Evolutionary conservation across 2,329 filamentous ascomycete species (phyloP).

Genomic region (Colletotrichum siamense): DNA sequence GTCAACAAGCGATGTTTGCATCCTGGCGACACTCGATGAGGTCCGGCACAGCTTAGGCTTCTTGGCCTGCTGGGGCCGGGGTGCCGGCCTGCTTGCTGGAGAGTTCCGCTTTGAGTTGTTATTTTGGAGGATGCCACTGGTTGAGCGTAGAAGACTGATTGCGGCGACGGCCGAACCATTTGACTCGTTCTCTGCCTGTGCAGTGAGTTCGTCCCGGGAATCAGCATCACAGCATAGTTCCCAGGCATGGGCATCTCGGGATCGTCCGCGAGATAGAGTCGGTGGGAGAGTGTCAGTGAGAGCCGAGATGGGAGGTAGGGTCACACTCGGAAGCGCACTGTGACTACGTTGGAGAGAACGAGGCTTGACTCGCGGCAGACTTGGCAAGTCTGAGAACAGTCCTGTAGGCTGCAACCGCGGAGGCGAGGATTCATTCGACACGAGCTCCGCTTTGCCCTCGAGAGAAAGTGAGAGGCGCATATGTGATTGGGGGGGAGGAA

Average conservation of each 20-base stretch:
- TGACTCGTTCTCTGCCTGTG: slow-evolving; percentile 81
- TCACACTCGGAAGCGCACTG: slow-evolving; percentile 67
- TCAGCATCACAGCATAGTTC: slow-evolving; percentile 89
- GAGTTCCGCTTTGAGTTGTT: slow-evolving; percentile 72
- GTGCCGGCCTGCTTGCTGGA: slow-evolving; percentile 24
- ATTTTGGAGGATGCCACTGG: slow-evolving; percentile 57
- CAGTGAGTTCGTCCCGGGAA: slow-evolving; percentile 76
- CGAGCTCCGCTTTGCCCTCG: slow-evolving; percentile 89
- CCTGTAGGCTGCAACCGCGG: slow-evolving; percentile 63
- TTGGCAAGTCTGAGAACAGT: slow-evolving; percentile 52
- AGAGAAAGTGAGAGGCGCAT: slow-evolving; percentile 83
- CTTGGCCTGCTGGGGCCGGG: slow-evolving; percentile 52
- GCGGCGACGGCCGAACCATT: slow-evolving; percentile 81
- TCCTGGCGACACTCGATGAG: slow-evolving; percentile 65
- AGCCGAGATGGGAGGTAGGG: slow-evolving; percentile 60
- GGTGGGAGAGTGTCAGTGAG: slow-evolving; percentile 60
- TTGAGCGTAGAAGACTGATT: slow-evolving; percentile 80
- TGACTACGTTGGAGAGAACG: slow-evolving; percentile 69
- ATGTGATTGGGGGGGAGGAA: slow-evolving; percentile 48
- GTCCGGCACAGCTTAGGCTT: slow-evolving; percentile 67
- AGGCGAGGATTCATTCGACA: slow-evolving; percentile 73
- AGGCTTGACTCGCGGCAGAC: slow-evolving; percentile 50
- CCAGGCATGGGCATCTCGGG: slow-evolving; percentile 88
- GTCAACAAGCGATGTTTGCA: slow-evolving; percentile 49
- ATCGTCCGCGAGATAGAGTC: slow-evolving; percentile 71